A percentile compares a stretch with the other conserved stretches of the same genome.
These are phyloP conservation scores for Orbilia oligospora DNA, from an alignment of 2,329 filamentous ascomycete genomes.

Conservation along the genomic window DNA sequence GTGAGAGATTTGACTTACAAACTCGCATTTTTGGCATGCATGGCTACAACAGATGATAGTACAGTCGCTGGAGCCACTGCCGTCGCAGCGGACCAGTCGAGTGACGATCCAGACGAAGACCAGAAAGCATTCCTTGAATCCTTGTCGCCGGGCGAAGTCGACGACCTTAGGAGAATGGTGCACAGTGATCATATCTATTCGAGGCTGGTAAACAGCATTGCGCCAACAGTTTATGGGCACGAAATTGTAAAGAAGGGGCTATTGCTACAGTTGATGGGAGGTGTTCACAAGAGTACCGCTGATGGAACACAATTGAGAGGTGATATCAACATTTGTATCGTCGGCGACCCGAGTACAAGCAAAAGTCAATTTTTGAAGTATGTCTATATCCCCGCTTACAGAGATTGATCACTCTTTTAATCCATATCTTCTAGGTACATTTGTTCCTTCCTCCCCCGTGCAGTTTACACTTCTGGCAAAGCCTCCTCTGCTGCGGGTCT, in stretches of 20 bases:
- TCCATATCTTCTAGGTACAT: constrained; percentile 77
- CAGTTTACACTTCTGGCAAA: constrained; percentile 97
- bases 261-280: constrained; percentile 93
- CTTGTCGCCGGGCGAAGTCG: constrained; percentile 87
- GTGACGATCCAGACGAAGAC: constrained; percentile 62
- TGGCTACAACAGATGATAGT: constrained; percentile 90
- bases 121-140: constrained; percentile 89
- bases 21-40: constrained; percentile 95
- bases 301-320: constrained; percentile 97
- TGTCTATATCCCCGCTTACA: constrained; percentile 43
- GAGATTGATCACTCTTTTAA: not conserved
- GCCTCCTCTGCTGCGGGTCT: constrained; percentile 97
- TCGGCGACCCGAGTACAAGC: constrained; percentile 95
- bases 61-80: constrained; percentile 82
- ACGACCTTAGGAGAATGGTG: constrained; percentile 92
- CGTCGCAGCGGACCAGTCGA: constrained; percentile 74
- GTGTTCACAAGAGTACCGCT: constrained; percentile 89
- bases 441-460: constrained; percentile 94
- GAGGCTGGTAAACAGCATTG: constrained; percentile 90
- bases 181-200: constrained; percentile 96
- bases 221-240: constrained; percentile 97
- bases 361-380: constrained; percentile 96
- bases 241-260: constrained; percentile 98
- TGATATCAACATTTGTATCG: constrained; percentile 98
- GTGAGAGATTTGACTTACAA: constrained; percentile 95